Percentiles rank a stretch among this genome's conserved stretches.
Evolutionary conservation across 805 yeast species (phyloP).

Genomic region (Yamadazyma akitaensis): DNA sequence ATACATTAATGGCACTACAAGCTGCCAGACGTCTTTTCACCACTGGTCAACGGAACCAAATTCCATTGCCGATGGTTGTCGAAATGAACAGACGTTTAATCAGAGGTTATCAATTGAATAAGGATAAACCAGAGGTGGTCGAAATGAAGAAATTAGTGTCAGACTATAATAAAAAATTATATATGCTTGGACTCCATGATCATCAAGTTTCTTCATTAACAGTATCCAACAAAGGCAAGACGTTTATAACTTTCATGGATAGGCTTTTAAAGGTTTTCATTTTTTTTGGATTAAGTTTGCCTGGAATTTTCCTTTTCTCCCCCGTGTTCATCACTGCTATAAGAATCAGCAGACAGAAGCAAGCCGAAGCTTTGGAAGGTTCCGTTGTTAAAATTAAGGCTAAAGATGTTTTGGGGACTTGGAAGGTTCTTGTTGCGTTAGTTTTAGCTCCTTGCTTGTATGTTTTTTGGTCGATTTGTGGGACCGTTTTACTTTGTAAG

Average conservation of each 20-base stretch:
- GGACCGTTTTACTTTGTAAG: slow-evolving; percentile 22
- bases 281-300: slow-evolving; percentile 32
- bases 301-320: slow-evolving; percentile 36
- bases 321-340: slow-evolving; percentile 38
- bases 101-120: slow-evolving; percentile 33
- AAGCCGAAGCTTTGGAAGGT: slow-evolving; percentile 35
- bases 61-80: slow-evolving; percentile 41
- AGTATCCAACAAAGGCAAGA: slow-evolving; percentile 18
- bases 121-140: slow-evolving; percentile 32
- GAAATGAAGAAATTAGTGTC: slow-evolving; percentile 28
- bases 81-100: slow-evolving; percentile 40
- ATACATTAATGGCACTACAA: slow-evolving; percentile 40
- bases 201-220: slow-evolving; percentile 37
- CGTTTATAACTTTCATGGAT: slow-evolving; percentile 22
- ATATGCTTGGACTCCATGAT: slow-evolving; percentile 35
- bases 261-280: slow-evolving; percentile 27
- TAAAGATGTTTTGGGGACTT: slow-evolving; percentile 39
- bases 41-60: slow-evolving; percentile 27
- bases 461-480: slow-evolving; percentile 36
- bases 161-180: slow-evolving; percentile 31
- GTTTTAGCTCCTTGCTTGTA: slow-evolving; percentile 40
- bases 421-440: slow-evolving; percentile 43
- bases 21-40: slow-evolving; percentile 42
- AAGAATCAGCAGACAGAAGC: slow-evolving; percentile 32
- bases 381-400: slow-evolving; percentile 41